Evolutionary conservation across 2,329 filamentous ascomycete genomes (phyloP).

Genomic region (Fusarium sulawesiense): DNA sequence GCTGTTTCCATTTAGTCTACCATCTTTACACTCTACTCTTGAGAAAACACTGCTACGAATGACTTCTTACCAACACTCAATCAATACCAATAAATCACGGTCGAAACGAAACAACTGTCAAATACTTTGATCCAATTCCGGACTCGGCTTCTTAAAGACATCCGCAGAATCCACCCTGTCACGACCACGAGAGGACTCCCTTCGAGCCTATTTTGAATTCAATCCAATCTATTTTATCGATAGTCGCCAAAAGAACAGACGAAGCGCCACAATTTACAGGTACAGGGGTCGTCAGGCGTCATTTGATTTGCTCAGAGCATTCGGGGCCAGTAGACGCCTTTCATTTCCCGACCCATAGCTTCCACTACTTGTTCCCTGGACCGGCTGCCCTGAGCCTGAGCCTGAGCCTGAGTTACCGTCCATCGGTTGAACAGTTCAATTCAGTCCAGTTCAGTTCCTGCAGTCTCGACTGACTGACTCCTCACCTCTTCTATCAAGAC

Average conservation of each 20-base stretch:
- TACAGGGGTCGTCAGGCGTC: conserved; percentile 8
- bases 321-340: conserved; percentile 29
- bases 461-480: conserved; percentile 9
- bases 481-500: neutral
- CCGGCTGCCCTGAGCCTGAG: neutral
- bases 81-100: neutral
- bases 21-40: neutral
- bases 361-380: neutral
- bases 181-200: conserved; percentile 18
- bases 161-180: conserved; percentile 28
- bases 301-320: conserved; percentile 23
- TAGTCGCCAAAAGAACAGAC: conserved; percentile 31
- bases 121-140: conserved; percentile 31
- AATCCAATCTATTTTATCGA: conserved; percentile 1
- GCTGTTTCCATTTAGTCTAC: conserved; percentile 4
- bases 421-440: neutral
- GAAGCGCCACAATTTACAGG: conserved; percentile 25
- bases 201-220: conserved; percentile 11
- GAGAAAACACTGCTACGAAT: conserved; percentile 6
- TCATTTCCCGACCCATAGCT: conserved; percentile 40
- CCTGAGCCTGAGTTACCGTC: neutral
- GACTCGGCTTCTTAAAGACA: conserved; percentile 12
- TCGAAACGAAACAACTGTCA: conserved; percentile 40
- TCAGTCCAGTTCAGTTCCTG: conserved; percentile 3
- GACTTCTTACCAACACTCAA: neutral